Percentiles rank a stretch among this genome's conserved stretches.
These are phyloP conservation scores for Debaryomyces singareniensis DNA, from an alignment of 1,139 yeast species.

Conservation along the genomic window DNA sequence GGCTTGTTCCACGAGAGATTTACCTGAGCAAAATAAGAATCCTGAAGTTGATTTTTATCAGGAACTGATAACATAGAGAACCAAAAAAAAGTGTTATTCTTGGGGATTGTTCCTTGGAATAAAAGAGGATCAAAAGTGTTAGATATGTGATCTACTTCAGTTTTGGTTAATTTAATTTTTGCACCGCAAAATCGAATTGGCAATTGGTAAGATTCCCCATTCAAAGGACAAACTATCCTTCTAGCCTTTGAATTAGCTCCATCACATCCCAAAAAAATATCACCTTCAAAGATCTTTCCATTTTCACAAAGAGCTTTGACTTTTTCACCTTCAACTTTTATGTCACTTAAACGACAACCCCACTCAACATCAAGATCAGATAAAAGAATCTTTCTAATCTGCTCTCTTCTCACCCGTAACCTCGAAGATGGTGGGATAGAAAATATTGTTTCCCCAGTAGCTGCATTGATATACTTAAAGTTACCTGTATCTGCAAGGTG, in stretches of 20 bases:
- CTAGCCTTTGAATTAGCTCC: constrained; percentile 18
- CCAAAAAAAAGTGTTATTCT: constrained; percentile 19
- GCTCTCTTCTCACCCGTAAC: constrained; percentile 20
- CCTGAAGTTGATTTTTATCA: constrained; percentile 10
- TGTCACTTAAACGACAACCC: constrained; percentile 6
- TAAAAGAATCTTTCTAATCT: constrained; percentile 14
- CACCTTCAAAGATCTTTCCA: constrained; percentile 15
- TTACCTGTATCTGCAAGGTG: constrained; percentile 19
- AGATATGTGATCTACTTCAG: constrained; percentile 12
- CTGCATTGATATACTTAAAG: constrained; percentile 19
- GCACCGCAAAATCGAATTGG: constrained; percentile 21
- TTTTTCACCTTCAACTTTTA: constrained; percentile 1
- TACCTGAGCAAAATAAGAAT: constrained; percentile 13
- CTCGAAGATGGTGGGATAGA: constrained; percentile 20
- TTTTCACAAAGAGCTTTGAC: constrained; percentile 14
- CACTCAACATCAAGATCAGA: constrained; percentile 18
- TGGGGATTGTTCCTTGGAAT: constrained; percentile 23
- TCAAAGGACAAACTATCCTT: constrained; percentile 11
- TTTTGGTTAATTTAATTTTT: constrained; percentile 13
- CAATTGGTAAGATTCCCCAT: constrained; percentile 14
- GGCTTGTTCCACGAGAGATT: constrained; percentile 14
- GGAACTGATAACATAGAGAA: constrained; percentile 20
- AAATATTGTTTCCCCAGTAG: constrained; percentile 16
- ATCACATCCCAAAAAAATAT: constrained; percentile 17
- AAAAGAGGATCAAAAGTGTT: constrained; percentile 16